These are phyloP conservation scores for Ophiostoma ulmi DNA, from an alignment of 2,329 filamentous ascomycete genomes.

Conservation along the genomic window DNA sequence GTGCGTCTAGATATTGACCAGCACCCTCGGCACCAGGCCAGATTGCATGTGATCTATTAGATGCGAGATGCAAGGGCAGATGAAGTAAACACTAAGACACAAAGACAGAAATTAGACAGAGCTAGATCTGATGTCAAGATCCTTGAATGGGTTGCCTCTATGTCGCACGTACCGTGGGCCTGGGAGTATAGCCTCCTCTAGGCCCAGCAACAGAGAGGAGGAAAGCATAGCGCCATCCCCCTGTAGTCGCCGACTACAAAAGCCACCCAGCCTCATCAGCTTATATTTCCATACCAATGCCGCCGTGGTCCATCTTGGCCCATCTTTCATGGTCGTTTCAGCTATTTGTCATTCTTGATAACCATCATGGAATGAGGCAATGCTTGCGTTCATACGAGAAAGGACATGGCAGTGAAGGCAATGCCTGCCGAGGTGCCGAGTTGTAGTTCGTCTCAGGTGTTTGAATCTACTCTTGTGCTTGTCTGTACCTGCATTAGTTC, in stretches of 20 bases:
- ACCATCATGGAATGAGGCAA: neutral
- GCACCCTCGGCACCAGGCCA: neutral
- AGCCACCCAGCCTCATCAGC: neutral
- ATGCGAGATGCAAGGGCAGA: no score
- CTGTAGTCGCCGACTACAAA: neutral
- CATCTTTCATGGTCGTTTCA: neutral
- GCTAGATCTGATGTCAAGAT: neutral
- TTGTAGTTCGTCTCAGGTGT: neutral
- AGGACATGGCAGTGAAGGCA: neutral
- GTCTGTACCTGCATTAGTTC: neutral
- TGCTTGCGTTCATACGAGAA: neutral
- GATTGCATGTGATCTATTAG: no score
- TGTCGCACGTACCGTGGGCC: neutral
- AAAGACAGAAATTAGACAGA: neutral
- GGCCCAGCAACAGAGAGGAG: neutral
- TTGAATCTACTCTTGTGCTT: neutral
- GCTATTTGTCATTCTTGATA: neutral
- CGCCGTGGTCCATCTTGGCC: neutral
- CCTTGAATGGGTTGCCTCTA: neutral
- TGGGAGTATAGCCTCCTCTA: neutral
- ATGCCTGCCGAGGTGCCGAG: neutral
- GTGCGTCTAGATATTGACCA: neutral
- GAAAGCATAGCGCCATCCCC: neutral
- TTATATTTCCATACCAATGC: neutral
- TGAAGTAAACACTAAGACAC: neutral